Conservation (phyloP, 2,329 filamentous ascomycete species). For the Pezicula carpinea region DNA sequence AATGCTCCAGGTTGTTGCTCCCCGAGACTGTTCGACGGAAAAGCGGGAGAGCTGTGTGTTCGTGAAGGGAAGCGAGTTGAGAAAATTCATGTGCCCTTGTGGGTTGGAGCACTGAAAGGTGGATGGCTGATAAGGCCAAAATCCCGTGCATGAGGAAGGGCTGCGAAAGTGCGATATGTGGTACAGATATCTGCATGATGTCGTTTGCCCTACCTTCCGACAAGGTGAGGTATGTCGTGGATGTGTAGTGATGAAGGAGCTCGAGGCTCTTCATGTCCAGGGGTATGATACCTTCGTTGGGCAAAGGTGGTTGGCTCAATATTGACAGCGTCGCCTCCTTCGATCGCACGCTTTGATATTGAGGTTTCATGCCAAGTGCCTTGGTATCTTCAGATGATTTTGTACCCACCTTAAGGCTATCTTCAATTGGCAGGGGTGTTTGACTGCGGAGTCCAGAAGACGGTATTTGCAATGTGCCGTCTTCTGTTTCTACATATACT, state of each 20-base stretch:
- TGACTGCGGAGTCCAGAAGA: too few species aligned
- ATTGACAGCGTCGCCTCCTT: neutral
- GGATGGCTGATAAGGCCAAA: slow-evolving; percentile 24
- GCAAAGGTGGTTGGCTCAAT: neutral
- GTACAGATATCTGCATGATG: slow-evolving; percentile 8
- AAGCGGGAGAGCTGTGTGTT: slow-evolving; percentile 8
- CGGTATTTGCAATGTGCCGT: too few species aligned
- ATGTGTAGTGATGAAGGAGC: slow-evolving; percentile 11
- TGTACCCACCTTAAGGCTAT: too few species aligned
- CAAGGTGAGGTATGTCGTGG: slow-evolving; percentile 1
- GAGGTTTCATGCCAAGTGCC: neutral
- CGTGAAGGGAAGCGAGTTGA: slow-evolving; percentile 2
- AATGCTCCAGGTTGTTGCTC: neutral
- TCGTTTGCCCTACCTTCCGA: slow-evolving; percentile 1
- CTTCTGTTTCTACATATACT: too few species aligned
- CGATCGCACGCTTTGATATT: neutral
- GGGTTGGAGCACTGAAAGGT: slow-evolving; percentile 19
- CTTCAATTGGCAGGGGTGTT: too few species aligned
- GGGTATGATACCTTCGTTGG: slow-evolving; percentile 2
- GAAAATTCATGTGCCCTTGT: slow-evolving; percentile 4
- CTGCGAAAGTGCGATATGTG: slow-evolving; percentile 11
- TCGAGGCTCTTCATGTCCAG: slow-evolving; percentile 6
- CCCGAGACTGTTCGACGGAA: slow-evolving; percentile 4
- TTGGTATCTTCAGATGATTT: neutral
- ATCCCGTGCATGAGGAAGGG: slow-evolving; percentile 16